Evolutionary conservation across 768 basidiomycete genomes (phyloP).

Genomic region (Rhizopogon salebrosus): DNA sequence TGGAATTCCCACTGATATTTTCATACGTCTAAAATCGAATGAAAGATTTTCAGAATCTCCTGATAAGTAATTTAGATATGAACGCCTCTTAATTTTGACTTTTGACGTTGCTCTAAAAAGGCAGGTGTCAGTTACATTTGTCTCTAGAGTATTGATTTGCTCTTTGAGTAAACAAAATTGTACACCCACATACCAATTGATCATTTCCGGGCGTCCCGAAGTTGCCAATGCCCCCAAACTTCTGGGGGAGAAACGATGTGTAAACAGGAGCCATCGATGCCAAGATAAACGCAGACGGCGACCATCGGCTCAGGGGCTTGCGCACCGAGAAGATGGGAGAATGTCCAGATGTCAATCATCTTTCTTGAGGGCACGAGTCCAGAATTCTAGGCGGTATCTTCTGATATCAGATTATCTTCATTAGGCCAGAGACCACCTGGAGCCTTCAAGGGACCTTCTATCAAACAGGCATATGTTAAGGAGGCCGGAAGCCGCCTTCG

Average conservation of each 20-base stretch:
- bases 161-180: too few species aligned
- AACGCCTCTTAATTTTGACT: conserved; percentile 1
- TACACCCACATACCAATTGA: not conserved
- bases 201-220: not conserved
- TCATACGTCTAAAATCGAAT: not conserved
- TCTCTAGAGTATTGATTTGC: not conserved
- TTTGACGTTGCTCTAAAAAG: conserved; percentile 8
- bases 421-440: not conserved
- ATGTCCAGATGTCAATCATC: not conserved
- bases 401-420: not conserved
- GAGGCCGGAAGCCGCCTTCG: not conserved
- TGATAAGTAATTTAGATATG: conserved; percentile 4
- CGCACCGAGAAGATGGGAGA: not conserved
- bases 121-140: not conserved
- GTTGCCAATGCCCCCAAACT: not conserved
- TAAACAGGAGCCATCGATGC: too few species aligned
- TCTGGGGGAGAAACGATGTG: too few species aligned
- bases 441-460: not conserved
- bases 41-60: not conserved
- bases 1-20: not conserved
- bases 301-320: not conserved
- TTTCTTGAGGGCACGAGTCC: not conserved
- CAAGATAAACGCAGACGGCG: too few species aligned
- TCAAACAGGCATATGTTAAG: not conserved
- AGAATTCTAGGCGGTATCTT: not conserved